phyloP scores from a whole-genome alignment of 805 yeast genomes.

The Hermanozyma aechmeae region DNA sequence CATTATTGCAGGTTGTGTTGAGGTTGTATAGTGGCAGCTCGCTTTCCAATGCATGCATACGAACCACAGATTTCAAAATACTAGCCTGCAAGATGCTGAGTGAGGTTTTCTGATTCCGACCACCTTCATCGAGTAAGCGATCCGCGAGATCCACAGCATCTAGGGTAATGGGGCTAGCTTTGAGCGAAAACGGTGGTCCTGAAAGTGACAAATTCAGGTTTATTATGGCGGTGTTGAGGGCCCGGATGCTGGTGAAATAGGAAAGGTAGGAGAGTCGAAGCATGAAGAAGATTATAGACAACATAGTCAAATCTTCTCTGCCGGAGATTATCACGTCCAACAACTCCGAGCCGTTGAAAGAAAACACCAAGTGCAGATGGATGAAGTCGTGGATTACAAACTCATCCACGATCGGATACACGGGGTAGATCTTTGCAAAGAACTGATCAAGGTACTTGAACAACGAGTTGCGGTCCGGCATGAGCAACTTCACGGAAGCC shows the following conservation, averaged over 20 bases:
- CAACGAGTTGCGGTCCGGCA: too few relatives aligned
- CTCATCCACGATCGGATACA: slow-evolving; percentile 10
- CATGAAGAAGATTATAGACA: slow-evolving; percentile 9
- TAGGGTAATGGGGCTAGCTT: slow-evolving; percentile 10
- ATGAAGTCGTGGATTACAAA: slow-evolving; percentile 3
- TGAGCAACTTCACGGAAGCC: too few relatives aligned
- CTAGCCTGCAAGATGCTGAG: slow-evolving; percentile 12
- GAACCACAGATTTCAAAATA: slow-evolving; percentile 6
- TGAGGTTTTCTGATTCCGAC: slow-evolving; percentile 3
- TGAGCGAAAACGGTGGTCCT: too few relatives aligned
- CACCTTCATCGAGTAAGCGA: slow-evolving; percentile 6
- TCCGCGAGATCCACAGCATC: slow-evolving; percentile 8
- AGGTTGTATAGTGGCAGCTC: slow-evolving; percentile 5
- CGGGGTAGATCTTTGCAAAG: slow-evolving; percentile 9
- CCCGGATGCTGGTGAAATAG: slow-evolving; percentile 6
- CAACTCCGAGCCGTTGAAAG: slow-evolving; percentile 1
- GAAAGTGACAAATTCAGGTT: too few relatives aligned
- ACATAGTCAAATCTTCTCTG: slow-evolving; percentile 7
- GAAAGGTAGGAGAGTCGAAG: slow-evolving; percentile 10
- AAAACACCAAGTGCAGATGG: slow-evolving; percentile 3
- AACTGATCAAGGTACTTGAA: slow-evolving; percentile 7
- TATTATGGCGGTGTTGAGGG: slow-evolving; percentile 5
- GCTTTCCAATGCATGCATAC: slow-evolving; percentile 9
- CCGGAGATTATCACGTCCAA: slow-evolving; percentile 1
- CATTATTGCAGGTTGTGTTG: slow-evolving; percentile 4